These are phyloP conservation scores for Alliaria petiolata DNA, from an alignment of 345 rosid genomes.

Conservation along the genomic window DNA sequence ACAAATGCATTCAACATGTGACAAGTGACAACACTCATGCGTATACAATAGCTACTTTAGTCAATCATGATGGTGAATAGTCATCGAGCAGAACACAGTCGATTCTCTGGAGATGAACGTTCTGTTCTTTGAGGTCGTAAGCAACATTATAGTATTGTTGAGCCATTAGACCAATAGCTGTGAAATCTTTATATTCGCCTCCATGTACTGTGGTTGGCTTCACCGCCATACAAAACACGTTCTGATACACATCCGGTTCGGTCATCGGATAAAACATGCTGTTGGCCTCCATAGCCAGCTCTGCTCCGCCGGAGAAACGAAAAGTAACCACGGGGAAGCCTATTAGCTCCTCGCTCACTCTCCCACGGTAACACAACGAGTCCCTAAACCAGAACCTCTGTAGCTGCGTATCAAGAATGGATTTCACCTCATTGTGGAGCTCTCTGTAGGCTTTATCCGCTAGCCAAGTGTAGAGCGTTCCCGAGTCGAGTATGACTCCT, in stretches of 20 bases:
- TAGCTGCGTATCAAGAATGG: constrained; percentile 22
- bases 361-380: constrained; percentile 42
- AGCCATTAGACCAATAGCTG: constrained; percentile 36
- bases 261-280: constrained; percentile 44
- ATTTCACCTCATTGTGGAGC: constrained; percentile 31
- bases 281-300: constrained; percentile 42
- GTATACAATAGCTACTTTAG: no score
- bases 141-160: constrained; percentile 30
- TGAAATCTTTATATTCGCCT: constrained; percentile 14
- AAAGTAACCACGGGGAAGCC: constrained; percentile 55
- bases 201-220: constrained; percentile 28
- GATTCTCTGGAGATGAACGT: constrained; percentile 27
- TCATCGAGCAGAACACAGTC: constrained; percentile 32
- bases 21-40: no score
- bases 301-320: constrained; percentile 49
- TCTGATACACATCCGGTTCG: not conserved
- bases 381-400: constrained; percentile 31
- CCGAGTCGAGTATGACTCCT: constrained; percentile 45
- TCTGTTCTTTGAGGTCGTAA: constrained; percentile 17
- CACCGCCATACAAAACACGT: constrained; percentile 50
- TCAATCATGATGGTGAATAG: constrained; percentile 18
- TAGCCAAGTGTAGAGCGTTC: constrained; percentile 44
- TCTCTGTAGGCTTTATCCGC: constrained; percentile 35
- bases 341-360: constrained; percentile 33
- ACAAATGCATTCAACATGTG: no score